Evolutionary conservation across 768 basidiomycete genomes (phyloP), one percentile per base, ranked within the genome.

Genomic region (Tubosaeta sp.): DNA sequence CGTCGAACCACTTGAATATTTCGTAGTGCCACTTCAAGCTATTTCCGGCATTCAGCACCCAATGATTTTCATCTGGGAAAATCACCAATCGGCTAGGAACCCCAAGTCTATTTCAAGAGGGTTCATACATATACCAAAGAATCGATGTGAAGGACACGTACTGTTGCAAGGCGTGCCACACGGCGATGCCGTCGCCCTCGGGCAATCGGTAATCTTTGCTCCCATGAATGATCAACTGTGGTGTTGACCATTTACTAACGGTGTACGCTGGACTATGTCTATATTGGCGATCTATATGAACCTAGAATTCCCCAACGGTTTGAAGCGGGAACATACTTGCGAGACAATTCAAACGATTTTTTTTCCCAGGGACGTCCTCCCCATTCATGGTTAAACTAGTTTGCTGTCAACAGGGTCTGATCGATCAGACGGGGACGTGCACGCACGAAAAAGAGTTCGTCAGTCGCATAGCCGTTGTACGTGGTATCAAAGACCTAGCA

Each of bases 1-100:
- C 69, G 50, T 86, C 81, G 54, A 96, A 86, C 92, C 92, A 98
- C 53, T 81, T 77, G 71, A 99, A 86, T 12, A 98, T 87, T 66
- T 99, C 95, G 57, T 87, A 76, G 70, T 97, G 91, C 95, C 95
- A 98, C 66, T 93, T 92, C 66, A 95, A 71, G 63, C 90, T 87
- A 59, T 90, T 90, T 47, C 83, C 84, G 52, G 85, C 86, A 48
- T 88, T 79, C 54, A 90, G 59, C 22, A 91, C 91, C 94, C 93
- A 93, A 64, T 95, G 93, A 57, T 94, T 95, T 70, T 95, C 94
- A 57, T 87, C 82, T 0, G 90, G 89, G 77, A 93, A 94, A 53
- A 91, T 78, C 11, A 94, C 79, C 22, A 93, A 71, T 36, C 91
- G 80, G 55, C 83, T 87, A 4, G 86, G 85, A 27, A 94, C 70